These are phyloP conservation scores for Diplodia sapinea DNA, from an alignment of 2,329 filamentous ascomycete species.

Conservation along the genomic window DNA sequence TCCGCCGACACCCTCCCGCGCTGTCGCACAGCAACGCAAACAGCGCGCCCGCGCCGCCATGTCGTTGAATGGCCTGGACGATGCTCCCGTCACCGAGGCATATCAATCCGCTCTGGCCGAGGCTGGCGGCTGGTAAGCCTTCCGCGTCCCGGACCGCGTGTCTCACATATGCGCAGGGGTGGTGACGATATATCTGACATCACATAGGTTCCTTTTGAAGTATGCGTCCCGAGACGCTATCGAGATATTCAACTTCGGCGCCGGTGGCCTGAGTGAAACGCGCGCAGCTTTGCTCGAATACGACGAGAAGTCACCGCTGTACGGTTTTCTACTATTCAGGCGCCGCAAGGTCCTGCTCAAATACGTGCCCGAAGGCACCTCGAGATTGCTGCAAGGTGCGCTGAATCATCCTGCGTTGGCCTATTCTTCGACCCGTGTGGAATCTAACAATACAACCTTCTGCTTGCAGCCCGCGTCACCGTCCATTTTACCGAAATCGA, in stretches of 20 bases:
- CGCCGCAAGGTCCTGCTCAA: slow-evolving; percentile 90
- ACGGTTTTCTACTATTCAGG: slow-evolving; percentile 88
- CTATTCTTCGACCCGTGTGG: background rate
- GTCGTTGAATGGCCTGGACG: slow-evolving; percentile 96
- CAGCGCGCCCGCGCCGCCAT: slow-evolving; percentile 56
- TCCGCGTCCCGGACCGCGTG: slow-evolving; percentile 8
- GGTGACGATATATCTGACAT: slow-evolving; percentile 28
- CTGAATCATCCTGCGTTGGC: background rate
- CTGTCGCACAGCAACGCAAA: slow-evolving; percentile 29
- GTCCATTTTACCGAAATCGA: slow-evolving; percentile 68
- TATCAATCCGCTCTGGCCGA: slow-evolving; percentile 80
- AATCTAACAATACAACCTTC: slow-evolving; percentile 22
- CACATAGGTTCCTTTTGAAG: slow-evolving; percentile 85
- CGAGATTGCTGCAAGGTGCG: slow-evolving; percentile 88
- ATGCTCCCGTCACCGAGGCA: slow-evolving; percentile 78
- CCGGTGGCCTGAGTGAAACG: slow-evolving; percentile 82
- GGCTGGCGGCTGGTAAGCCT: slow-evolving; percentile 88
- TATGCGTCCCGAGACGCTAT: slow-evolving; percentile 90
- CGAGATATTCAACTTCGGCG: slow-evolving; percentile 76
- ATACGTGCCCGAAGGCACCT: slow-evolving; percentile 89
- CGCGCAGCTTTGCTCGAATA: slow-evolving; percentile 78
- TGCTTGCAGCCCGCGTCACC: slow-evolving; percentile 73
- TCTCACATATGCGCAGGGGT: slow-evolving; percentile 27
- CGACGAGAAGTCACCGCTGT: slow-evolving; percentile 84
- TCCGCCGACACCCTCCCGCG: slow-evolving; percentile 30